Conservation (phyloP, 257 asterid species). For the Schizonepeta tenuifolia region DNA sequence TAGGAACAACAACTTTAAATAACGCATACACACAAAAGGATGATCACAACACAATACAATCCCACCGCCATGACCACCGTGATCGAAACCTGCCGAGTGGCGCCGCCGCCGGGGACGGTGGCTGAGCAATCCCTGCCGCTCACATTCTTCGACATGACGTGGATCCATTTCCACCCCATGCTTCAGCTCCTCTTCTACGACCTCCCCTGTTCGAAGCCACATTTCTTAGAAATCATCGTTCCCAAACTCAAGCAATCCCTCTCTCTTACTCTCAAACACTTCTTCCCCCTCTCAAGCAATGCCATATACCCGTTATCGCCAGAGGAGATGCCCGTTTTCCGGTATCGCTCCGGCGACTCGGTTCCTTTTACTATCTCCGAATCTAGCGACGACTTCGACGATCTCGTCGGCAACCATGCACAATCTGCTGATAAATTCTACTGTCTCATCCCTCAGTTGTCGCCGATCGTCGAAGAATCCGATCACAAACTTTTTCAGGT, state of each 20-base stretch:
- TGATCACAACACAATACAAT: too few species aligned
- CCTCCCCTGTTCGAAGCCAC: conserved; percentile 7
- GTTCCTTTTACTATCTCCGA: conserved; percentile 39
- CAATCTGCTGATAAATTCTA: conserved; percentile 47
- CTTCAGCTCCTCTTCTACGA: conserved; percentile 52
- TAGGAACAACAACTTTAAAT: too few species aligned
- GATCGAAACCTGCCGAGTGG: conserved; percentile 26
- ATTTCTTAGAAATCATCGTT: conserved; percentile 40
- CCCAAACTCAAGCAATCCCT: conserved; percentile 54
- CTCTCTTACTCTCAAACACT: conserved; percentile 51
- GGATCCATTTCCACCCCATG: conserved; percentile 46
- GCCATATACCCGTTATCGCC: conserved; percentile 33
- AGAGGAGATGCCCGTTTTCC: conserved; percentile 35
- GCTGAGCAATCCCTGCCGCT: conserved; percentile 47
- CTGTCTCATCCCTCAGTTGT: conserved; percentile 43
- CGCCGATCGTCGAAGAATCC: conserved; percentile 26
- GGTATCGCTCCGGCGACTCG: conserved; percentile 45
- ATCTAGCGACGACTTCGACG: conserved; percentile 34
- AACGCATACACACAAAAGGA: too few species aligned
- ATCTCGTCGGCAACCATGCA: conserved; percentile 37
- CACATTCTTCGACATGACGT: conserved; percentile 44
- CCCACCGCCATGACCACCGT: background rate
- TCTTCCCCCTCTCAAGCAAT: conserved; percentile 47
- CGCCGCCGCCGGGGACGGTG: conserved; percentile 31
- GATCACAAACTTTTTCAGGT: conserved; percentile 25